Evolutionary conservation across 805 yeast genomes (phyloP).

Genomic region (Candida fluviatilis): DNA sequence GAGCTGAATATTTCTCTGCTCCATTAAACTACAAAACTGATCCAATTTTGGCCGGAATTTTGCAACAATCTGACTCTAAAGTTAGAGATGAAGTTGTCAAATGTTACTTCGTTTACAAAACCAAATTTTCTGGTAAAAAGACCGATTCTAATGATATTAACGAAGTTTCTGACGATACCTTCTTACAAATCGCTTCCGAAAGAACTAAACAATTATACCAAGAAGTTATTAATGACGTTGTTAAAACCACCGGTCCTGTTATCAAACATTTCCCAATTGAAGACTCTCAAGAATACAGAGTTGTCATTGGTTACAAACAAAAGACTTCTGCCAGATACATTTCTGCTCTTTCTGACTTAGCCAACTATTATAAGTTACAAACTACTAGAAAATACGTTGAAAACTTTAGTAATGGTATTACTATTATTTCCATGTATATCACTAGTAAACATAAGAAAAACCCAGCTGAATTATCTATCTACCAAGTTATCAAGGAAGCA

Average conservation of each 20-base stretch:
- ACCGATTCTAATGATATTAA: conserved; percentile 43
- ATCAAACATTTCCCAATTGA: conserved; percentile 82
- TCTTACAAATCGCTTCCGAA: conserved; percentile 69
- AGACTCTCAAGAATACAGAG: conserved; percentile 77
- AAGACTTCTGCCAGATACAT: conserved; percentile 82
- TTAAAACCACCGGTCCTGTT: conserved; percentile 82
- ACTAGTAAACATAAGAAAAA: conserved; percentile 50
- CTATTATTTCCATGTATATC: conserved; percentile 83
- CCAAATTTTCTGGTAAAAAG: conserved; percentile 36
- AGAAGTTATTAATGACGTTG: conserved; percentile 65
- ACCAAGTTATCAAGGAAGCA: conserved; percentile 91
- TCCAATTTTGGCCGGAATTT: conserved; percentile 38
- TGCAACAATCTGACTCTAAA: conserved; percentile 26
- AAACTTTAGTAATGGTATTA: conserved; percentile 84
- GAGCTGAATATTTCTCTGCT: conserved; percentile 78
- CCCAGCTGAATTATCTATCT: conserved; percentile 70
- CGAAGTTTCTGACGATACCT: conserved; percentile 72
- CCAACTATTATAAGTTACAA: conserved; percentile 80
- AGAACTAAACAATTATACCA: conserved; percentile 79
- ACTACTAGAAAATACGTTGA: conserved; percentile 91
- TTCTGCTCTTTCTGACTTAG: conserved; percentile 80
- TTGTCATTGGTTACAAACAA: conserved; percentile 84
- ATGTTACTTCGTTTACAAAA: conserved; percentile 82
- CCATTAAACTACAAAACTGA: conserved; percentile 46
- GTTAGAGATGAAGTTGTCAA: conserved; percentile 49